Conservation (phyloP, 768 basidiomycete genomes). For the Pisolithus tinctorius region DNA sequence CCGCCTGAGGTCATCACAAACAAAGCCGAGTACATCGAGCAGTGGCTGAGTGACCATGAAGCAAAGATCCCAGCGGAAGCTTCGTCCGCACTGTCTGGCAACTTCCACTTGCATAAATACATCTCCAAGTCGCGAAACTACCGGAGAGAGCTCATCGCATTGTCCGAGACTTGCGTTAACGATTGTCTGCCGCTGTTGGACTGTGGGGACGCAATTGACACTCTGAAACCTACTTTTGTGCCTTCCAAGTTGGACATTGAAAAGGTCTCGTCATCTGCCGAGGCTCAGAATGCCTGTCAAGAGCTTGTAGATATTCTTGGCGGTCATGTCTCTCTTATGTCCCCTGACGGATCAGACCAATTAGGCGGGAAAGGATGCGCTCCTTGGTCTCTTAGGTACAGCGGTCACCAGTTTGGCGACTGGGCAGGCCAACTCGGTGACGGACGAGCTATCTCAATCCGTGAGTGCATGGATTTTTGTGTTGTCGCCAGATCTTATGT, state of each 20-base stretch:
- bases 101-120: slow-evolving; percentile 40
- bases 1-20: slow-evolving; percentile 41
- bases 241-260: slow-evolving; percentile 21
- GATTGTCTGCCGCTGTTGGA: slow-evolving; percentile 84
- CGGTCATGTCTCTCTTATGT: slow-evolving; percentile 67
- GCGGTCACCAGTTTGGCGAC: slow-evolving; percentile 82
- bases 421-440: slow-evolving; percentile 97
- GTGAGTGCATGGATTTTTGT: slow-evolving; percentile 28
- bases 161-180: slow-evolving; percentile 59
- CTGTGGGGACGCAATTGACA: slow-evolving; percentile 73
- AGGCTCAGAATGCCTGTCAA: slow-evolving; percentile 44
- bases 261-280: slow-evolving; percentile 9
- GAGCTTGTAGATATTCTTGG: slow-evolving; percentile 79
- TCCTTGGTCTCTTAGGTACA: slow-evolving; percentile 86
- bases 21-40: slow-evolving; percentile 61
- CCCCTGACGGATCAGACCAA: slow-evolving; percentile 15
- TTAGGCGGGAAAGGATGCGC: slow-evolving; percentile 31
- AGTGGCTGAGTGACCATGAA: slow-evolving; percentile 68
- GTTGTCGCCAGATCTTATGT: slow-evolving; percentile 5
- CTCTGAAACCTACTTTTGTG: slow-evolving; percentile 51
- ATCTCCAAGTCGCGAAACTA: slow-evolving; percentile 44
- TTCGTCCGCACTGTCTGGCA: background rate
- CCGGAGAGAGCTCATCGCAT: slow-evolving; percentile 55
- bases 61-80: slow-evolving; percentile 30
- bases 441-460: slow-evolving; percentile 87